phyloP scores from a whole-genome alignment of 2,329 filamentous ascomycete genomes.

The Neophaeococcomyces aloes region DNA sequence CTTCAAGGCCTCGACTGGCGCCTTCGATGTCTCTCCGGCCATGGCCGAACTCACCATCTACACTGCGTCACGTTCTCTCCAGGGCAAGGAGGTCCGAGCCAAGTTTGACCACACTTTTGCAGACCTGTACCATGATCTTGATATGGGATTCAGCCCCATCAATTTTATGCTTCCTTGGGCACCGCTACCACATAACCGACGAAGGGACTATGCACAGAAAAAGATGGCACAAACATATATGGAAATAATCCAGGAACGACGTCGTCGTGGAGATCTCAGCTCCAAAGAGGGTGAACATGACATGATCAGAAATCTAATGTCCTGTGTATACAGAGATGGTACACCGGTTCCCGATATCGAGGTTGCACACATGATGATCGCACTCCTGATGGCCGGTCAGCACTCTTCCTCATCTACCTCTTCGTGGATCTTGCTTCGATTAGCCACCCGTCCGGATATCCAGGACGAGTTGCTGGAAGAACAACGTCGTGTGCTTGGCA shows the following conservation, averaged over 20 bases:
- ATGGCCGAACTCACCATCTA: slow-evolving; percentile 73
- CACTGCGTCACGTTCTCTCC: slow-evolving; percentile 65
- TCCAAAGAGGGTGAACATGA: slow-evolving; percentile 45
- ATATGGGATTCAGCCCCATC: slow-evolving; percentile 67
- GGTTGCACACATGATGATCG: slow-evolving; percentile 78
- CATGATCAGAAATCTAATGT: slow-evolving; percentile 74
- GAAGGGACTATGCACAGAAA: slow-evolving; percentile 58
- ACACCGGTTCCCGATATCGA: slow-evolving; percentile 59
- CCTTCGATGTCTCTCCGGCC: slow-evolving; percentile 52
- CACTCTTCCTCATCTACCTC: slow-evolving; percentile 70
- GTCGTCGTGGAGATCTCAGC: slow-evolving; percentile 31
- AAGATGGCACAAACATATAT: slow-evolving; percentile 63
- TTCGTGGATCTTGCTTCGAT: slow-evolving; percentile 64
- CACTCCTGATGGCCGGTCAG: slow-evolving; percentile 72
- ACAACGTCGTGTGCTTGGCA: slow-evolving; percentile 47
- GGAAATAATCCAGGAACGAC: slow-evolving; percentile 57
- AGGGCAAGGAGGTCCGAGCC: slow-evolving; percentile 64
- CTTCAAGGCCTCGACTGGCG: slow-evolving; percentile 52
- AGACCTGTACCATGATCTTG: slow-evolving; percentile 67
- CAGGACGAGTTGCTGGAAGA: slow-evolving; percentile 61
- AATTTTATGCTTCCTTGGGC: slow-evolving; percentile 76
- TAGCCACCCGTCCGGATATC: slow-evolving; percentile 60
- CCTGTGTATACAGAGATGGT: slow-evolving; percentile 65
- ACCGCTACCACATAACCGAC: slow-evolving; percentile 64
- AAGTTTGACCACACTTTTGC: slow-evolving; percentile 63